Percentiles rank a stretch among this genome's conserved stretches.
Evolutionary conservation across 2,329 filamentous ascomycete genomes (phyloP).

Genomic region (Fusarium coicis): DNA sequence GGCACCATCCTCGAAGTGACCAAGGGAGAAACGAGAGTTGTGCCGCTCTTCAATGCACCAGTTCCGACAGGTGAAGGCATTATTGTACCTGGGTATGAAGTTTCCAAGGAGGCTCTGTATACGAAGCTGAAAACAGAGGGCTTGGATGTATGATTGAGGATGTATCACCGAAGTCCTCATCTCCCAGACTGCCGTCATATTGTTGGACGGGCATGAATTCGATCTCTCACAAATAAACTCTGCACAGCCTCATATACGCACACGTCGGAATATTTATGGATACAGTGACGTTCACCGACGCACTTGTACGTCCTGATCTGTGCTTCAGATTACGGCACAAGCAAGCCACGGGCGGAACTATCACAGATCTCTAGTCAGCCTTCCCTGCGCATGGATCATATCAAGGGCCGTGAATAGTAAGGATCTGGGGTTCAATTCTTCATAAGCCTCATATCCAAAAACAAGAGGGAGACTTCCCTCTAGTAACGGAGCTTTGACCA

Average conservation of each 20-base stretch:
- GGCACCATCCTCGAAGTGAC: conserved; percentile 50
- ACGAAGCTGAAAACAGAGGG: conserved; percentile 37
- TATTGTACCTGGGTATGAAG: conserved; percentile 39
- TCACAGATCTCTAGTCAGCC: conserved; percentile 21
- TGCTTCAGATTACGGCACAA: conserved; percentile 16
- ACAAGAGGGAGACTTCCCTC: neutral
- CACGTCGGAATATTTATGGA: conserved; percentile 4
- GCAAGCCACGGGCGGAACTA: conserved; percentile 1
- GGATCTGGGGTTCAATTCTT: conserved; percentile 14
- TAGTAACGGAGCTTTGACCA: conserved; percentile 15
- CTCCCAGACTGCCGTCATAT: neutral
- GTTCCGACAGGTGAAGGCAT: conserved; percentile 39
- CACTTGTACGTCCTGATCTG: neutral
- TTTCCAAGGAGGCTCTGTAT: conserved; percentile 39
- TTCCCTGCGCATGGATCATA: conserved; percentile 22
- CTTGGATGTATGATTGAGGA: conserved; percentile 35
- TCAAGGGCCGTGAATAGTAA: conserved; percentile 20
- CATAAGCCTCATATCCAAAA: conserved; percentile 17
- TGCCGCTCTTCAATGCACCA: conserved; percentile 45
- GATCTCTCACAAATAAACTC: neutral
- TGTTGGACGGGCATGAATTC: neutral
- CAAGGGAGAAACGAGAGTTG: conserved; percentile 40
- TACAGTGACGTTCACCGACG: neutral
- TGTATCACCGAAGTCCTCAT: neutral
- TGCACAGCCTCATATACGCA: neutral